These are phyloP conservation scores for Malassezia globosa DNA, from an alignment of 1,284 basidiomycete genomes.

Conservation along the genomic window DNA sequence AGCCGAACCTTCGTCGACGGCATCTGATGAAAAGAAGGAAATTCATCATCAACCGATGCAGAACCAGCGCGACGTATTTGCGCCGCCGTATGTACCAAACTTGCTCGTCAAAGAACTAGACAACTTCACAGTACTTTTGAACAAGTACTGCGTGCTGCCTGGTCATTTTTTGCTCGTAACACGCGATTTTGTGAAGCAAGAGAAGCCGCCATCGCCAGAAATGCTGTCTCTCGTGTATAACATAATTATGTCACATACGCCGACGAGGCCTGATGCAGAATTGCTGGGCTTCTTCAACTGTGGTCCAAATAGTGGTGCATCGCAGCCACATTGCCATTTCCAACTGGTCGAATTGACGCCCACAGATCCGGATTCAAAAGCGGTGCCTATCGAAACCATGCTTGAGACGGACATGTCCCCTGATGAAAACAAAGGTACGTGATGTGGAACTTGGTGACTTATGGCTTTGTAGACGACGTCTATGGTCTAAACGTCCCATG, in stretches of 20 bases:
- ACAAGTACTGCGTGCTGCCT: constrained; percentile 44
- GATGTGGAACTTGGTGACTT: no score
- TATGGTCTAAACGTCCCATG: constrained; percentile 38
- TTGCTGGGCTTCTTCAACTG: constrained; percentile 43
- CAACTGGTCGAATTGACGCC: constrained; percentile 36
- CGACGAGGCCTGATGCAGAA: constrained; percentile 14
- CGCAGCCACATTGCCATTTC: constrained; percentile 39
- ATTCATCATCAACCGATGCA: constrained; percentile 19
- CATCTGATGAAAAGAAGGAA: constrained; percentile 1
- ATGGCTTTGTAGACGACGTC: constrained; percentile 19
- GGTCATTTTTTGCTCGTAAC: constrained; percentile 43
- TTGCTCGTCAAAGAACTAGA: constrained; percentile 29
- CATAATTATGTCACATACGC: constrained; percentile 22
- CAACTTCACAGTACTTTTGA: constrained; percentile 35
- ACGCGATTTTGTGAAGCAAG: constrained; percentile 30
- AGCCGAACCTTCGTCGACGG: not conserved
- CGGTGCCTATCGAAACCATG: constrained; percentile 34
- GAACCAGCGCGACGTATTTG: constrained; percentile 37
- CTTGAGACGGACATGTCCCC: constrained; percentile 15
- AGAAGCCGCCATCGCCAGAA: constrained; percentile 32
- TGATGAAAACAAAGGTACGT: not conserved
- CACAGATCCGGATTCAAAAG: constrained; percentile 11
- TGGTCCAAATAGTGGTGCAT: constrained; percentile 32
- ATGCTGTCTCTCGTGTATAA: constrained; percentile 32
- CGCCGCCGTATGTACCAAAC: constrained; percentile 44